A percentile compares a stretch with the other conserved stretches of the same genome.
Conservation (phyloP, 1,284 basidiomycete species). For the Rhodotorula sp. region DNA sequence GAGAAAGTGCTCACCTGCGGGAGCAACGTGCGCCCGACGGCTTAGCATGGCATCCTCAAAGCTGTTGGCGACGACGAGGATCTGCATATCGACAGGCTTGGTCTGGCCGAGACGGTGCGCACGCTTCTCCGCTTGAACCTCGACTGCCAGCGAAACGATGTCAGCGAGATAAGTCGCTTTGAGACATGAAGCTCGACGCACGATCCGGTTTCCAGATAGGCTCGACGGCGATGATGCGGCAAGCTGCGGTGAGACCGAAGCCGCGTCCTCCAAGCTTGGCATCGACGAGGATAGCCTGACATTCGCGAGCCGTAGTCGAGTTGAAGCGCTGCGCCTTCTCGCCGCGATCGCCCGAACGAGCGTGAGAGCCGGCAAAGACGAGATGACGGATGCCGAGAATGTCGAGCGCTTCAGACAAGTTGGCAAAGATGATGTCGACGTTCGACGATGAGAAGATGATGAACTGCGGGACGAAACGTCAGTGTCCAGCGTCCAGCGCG, state of each 20-base stretch:
- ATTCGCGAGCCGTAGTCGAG: slow-evolving; percentile 14
- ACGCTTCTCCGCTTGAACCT: slow-evolving; percentile 35
- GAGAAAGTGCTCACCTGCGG: slow-evolving; percentile 13
- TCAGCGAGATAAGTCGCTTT: background rate
- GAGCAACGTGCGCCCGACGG: slow-evolving; percentile 15
- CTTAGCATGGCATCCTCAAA: slow-evolving; percentile 30
- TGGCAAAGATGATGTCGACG: slow-evolving; percentile 35
- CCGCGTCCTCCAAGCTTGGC: slow-evolving; percentile 36
- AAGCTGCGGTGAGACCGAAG: slow-evolving; percentile 26
- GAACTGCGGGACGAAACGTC: slow-evolving; percentile 12
- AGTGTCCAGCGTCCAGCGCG: no score
- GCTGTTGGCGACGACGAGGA: slow-evolving; percentile 30
- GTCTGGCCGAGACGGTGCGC: slow-evolving; percentile 38
- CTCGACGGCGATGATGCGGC: slow-evolving; percentile 33
- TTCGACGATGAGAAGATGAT: slow-evolving; percentile 32
- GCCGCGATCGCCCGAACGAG: slow-evolving; percentile 26
- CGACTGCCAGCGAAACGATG: slow-evolving; percentile 16
- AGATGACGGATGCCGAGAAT: slow-evolving; percentile 31
- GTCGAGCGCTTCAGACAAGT: slow-evolving; percentile 38
- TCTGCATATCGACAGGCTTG: slow-evolving; percentile 26
- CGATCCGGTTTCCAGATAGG: slow-evolving; percentile 30
- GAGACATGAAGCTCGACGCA: background rate
- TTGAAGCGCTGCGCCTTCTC: slow-evolving; percentile 32
- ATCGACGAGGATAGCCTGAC: slow-evolving; percentile 36
- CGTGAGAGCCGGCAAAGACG: slow-evolving; percentile 30